phyloP scores from a whole-genome alignment of 768 basidiomycete species.

The Cystoderma amianthinum region DNA sequence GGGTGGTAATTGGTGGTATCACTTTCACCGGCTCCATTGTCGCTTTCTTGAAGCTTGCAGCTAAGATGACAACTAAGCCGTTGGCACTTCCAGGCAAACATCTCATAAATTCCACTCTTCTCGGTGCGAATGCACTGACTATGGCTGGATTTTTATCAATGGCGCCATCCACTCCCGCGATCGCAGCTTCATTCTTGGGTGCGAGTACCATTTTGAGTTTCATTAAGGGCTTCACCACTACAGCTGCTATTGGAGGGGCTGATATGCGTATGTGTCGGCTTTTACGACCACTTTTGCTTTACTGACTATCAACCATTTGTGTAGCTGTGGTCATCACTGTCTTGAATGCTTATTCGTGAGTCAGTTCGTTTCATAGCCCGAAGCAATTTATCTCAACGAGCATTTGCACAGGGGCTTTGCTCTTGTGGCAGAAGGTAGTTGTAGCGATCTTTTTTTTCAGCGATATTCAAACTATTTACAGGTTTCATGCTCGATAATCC shows the following conservation, averaged over 20 bases:
- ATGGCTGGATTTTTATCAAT: constrained; percentile 74
- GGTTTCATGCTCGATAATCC: constrained; percentile 89
- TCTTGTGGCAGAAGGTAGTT: constrained; percentile 74
- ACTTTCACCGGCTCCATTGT: constrained; percentile 90
- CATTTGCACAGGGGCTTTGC: constrained; percentile 56
- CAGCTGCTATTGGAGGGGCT: constrained; percentile 88
- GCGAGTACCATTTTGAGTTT: constrained; percentile 74
- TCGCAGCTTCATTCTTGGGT: constrained; percentile 76
- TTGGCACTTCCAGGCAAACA: constrained; percentile 73
- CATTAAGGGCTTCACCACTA: constrained; percentile 81
- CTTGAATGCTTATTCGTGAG: constrained; percentile 77
- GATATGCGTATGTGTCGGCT: constrained; percentile 72
- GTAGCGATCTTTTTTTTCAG: background rate
- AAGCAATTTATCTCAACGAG: background rate
- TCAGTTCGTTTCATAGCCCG: background rate
- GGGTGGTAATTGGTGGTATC: constrained; percentile 79
- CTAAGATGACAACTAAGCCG: constrained; percentile 71
- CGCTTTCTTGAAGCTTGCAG: constrained; percentile 84
- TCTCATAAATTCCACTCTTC: constrained; percentile 62
- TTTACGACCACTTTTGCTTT: background rate
- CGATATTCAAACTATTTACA: constrained; percentile 12
- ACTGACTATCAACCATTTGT: too few species aligned
- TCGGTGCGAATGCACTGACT: constrained; percentile 63
- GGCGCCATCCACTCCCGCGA: constrained; percentile 60
- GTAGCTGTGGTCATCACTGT: constrained; percentile 87